Evolutionary conservation across 192 early-diverging fungal species (phyloP).

Genomic region (Coemansia sp.): DNA sequence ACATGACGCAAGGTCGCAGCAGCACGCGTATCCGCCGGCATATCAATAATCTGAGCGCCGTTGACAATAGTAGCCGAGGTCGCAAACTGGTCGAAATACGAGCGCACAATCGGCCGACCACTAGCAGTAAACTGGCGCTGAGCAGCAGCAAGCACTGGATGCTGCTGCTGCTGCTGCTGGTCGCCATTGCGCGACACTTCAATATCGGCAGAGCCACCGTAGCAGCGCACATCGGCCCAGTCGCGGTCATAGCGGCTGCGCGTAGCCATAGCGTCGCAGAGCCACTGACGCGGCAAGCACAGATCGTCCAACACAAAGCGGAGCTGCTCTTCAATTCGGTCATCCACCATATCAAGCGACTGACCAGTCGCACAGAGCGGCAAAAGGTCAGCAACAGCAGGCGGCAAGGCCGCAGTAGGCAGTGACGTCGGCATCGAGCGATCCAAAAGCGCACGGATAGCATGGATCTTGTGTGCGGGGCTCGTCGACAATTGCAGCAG

Average conservation of each 20-base stretch:
- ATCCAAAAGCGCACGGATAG: constrained; percentile 49
- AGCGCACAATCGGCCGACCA: constrained; percentile 7
- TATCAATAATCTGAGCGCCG: neutral
- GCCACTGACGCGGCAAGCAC: constrained; percentile 65
- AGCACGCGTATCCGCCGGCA: constrained; percentile 10
- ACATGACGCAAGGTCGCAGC: constrained; percentile 35
- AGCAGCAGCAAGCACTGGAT: neutral
- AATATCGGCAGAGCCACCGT: neutral
- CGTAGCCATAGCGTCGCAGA: constrained; percentile 42
- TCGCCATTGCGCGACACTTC: neutral
- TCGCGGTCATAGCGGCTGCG: constrained; percentile 59
- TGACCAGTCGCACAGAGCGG: neutral
- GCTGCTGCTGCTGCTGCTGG: neutral
- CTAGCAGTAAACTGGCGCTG: constrained; percentile 13
- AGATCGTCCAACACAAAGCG: constrained; percentile 65
- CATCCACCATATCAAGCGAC: neutral
- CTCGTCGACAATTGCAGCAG: constrained; percentile 63
- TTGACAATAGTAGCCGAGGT: neutral
- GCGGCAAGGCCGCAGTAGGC: constrained; percentile 15
- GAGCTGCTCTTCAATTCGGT: constrained; percentile 17
- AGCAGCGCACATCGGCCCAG: constrained; percentile 16
- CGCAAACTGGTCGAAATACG: neutral
- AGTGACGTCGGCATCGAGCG: constrained; percentile 28
- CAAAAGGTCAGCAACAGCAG: constrained; percentile 12
- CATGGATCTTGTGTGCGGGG: constrained; percentile 37